These are phyloP conservation scores for Trametes versicolor DNA, from an alignment of 1,284 basidiomycete genomes.

Conservation along the genomic window DNA sequence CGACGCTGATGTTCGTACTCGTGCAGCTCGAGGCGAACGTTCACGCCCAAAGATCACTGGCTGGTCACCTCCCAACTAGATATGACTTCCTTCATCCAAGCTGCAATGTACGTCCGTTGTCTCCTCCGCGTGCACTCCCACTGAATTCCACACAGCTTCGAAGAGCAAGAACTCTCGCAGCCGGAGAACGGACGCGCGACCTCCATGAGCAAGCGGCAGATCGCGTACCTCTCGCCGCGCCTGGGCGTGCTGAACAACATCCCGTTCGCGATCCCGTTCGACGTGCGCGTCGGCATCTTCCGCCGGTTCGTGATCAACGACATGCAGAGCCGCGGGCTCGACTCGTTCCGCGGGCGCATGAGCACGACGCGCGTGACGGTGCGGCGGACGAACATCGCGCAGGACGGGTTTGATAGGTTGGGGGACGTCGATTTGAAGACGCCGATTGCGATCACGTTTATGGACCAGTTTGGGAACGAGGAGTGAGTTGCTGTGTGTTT, in stretches of 20 bases:
- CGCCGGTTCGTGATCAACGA: slow-evolving; percentile 83
- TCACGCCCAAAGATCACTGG: slow-evolving; percentile 89
- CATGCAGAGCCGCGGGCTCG: slow-evolving; percentile 40
- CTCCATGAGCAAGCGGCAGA: slow-evolving; percentile 70
- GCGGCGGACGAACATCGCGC: slow-evolving; percentile 78
- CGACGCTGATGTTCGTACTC: slow-evolving; percentile 14
- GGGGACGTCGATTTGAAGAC: slow-evolving; percentile 82
- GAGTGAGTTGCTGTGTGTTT: slow-evolving; percentile 63
- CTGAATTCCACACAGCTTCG: slow-evolving; percentile 51
- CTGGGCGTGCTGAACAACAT: slow-evolving; percentile 95
- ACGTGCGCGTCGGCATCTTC: slow-evolving; percentile 90
- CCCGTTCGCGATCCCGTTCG: slow-evolving; percentile 96
- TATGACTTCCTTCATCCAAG: slow-evolving; percentile 88
- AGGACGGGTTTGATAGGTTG: slow-evolving; percentile 90
- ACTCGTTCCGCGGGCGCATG: slow-evolving; percentile 35
- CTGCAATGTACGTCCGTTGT: slow-evolving; percentile 73
- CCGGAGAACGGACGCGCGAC: slow-evolving; percentile 44
- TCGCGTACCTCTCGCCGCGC: slow-evolving; percentile 83
- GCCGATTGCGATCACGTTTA: slow-evolving; percentile 87
- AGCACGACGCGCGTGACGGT: slow-evolving; percentile 67
- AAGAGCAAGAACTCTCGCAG: slow-evolving; percentile 62
- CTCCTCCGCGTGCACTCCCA: slow-evolving; percentile 1
- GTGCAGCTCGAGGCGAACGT: slow-evolving; percentile 80
- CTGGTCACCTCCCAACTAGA: slow-evolving; percentile 83
- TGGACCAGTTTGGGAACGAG: slow-evolving; percentile 88